Conservation (phyloP, 2,329 filamentous ascomycete genomes). For the Phyllosticta ampelicida region DNA sequence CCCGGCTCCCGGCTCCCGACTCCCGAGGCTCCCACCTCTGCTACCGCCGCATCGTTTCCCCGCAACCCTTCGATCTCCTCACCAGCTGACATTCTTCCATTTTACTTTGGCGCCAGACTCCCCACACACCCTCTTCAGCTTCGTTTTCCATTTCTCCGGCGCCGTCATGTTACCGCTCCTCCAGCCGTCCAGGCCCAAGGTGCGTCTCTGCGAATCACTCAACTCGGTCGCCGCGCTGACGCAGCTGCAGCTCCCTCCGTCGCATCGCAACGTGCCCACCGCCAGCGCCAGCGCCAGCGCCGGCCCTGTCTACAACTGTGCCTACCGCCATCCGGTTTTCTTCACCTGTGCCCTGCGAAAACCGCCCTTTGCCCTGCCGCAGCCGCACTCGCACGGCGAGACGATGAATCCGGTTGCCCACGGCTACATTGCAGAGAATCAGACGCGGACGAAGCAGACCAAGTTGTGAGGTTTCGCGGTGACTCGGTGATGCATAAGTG, state of each 20-base stretch:
- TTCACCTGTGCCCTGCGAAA: constrained; percentile 55
- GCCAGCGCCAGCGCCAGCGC: neutral
- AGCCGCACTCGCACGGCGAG: too few relatives aligned
- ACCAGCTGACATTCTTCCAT: neutral
- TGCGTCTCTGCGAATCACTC: constrained; percentile 10
- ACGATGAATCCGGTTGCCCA: constrained; percentile 33
- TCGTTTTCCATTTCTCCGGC: neutral
- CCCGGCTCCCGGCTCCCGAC: too few relatives aligned
- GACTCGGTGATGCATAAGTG: neutral
- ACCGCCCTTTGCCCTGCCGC: constrained; percentile 36
- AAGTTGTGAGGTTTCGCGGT: constrained; percentile 10
- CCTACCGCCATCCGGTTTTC: constrained; percentile 62
- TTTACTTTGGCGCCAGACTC: neutral
- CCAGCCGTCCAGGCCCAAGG: constrained; percentile 32
- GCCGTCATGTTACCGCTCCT: constrained; percentile 26
- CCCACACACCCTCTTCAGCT: neutral
- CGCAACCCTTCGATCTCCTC: neutral
- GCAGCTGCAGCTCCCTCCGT: neutral
- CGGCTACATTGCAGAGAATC: constrained; percentile 30
- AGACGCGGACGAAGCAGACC: neutral
- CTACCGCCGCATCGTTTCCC: neutral
- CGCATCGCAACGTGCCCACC: neutral
- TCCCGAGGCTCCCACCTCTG: too few relatives aligned
- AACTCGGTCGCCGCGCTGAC: neutral
- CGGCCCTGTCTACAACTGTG: constrained; percentile 38